These are phyloP conservation scores for Oryza longistaminata DNA, from an alignment of 176 grass and related monocot species.

Conservation along the genomic window DNA sequence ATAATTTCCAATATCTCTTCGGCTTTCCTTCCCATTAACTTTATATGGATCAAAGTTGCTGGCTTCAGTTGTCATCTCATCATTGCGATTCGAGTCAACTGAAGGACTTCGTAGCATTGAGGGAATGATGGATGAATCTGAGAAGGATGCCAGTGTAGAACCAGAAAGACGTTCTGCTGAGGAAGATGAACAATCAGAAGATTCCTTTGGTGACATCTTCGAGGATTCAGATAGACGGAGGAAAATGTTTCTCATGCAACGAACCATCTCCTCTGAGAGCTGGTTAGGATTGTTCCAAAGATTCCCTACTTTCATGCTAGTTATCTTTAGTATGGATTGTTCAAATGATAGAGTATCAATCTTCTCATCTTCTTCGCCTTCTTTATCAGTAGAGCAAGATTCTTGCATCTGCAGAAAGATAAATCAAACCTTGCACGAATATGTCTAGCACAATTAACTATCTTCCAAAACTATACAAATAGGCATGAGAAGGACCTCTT, in stretches of 20 bases:
- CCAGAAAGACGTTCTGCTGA: constrained; percentile 69
- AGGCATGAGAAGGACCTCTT: constrained; percentile 59
- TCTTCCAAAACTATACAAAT: constrained; percentile 9
- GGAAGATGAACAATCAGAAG: constrained; percentile 73
- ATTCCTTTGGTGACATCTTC: constrained; percentile 50
- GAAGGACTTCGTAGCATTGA: constrained; percentile 64
- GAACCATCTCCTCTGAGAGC: constrained; percentile 96
- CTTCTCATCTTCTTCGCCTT: constrained; percentile 47
- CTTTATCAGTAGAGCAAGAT: constrained; percentile 30
- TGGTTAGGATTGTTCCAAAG: constrained; percentile 80
- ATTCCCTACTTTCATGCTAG: constrained; percentile 56
- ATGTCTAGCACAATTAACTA: neutral
- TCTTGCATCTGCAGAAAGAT: constrained; percentile 53
- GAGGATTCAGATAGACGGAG: constrained; percentile 89
- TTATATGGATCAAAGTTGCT: constrained; percentile 79
- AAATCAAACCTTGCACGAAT: neutral
- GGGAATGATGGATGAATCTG: constrained; percentile 64
- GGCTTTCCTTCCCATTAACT: constrained; percentile 69
- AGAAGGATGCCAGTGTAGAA: constrained; percentile 68
- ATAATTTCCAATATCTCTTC: constrained; percentile 81
- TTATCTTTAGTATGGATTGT: constrained; percentile 54
- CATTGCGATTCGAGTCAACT: constrained; percentile 49
- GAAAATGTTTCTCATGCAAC: constrained; percentile 99
- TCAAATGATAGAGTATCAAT: constrained; percentile 52
- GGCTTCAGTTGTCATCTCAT: constrained; percentile 42